A percentile compares a stretch with the other conserved stretches of the same genome.
These are phyloP conservation scores for Cystobasidium slooffiae DNA, from an alignment of 1,284 basidiomycete genomes.

Conservation along the genomic window DNA sequence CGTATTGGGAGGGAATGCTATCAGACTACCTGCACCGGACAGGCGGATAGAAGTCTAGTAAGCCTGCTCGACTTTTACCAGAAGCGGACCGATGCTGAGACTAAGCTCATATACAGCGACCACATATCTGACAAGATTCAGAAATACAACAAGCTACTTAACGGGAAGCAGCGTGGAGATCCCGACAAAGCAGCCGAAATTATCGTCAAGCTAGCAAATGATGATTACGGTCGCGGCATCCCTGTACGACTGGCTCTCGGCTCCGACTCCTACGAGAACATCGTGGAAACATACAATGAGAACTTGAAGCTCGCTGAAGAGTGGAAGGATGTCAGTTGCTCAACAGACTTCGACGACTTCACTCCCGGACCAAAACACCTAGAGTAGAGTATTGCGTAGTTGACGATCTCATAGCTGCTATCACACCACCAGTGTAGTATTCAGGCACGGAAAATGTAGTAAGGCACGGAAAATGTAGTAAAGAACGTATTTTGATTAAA, in stretches of 20 bases:
- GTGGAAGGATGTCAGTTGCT: slow-evolving; percentile 30
- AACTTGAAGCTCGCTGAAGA: slow-evolving; percentile 1
- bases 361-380: slow-evolving; percentile 10
- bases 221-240: neutral
- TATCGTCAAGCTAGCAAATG: slow-evolving; percentile 27
- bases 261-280: slow-evolving; percentile 30
- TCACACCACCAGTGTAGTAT: neutral
- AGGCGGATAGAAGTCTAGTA: slow-evolving; percentile 33
- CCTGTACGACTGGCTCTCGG: slow-evolving; percentile 27
- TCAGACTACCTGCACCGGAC: slow-evolving; percentile 7
- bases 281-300: slow-evolving; percentile 19
- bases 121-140: slow-evolving; percentile 23
- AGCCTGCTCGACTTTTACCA: neutral
- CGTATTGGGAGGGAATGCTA: slow-evolving; percentile 20
- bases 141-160: slow-evolving; percentile 21
- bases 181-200: slow-evolving; percentile 24
- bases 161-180: slow-evolving; percentile 30
- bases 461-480: no score
- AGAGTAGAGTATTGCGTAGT: neutral
- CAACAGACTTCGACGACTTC: slow-evolving; percentile 21
- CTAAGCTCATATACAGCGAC: slow-evolving; percentile 1
- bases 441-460: no score
- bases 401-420: neutral
- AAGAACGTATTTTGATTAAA: neutral
- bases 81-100: no score